A percentile compares a stretch with the other conserved stretches of the same genome.
Conservation (phyloP, 2,329 filamentous ascomycete genomes). For the Uncinocarpus reesii region DNA sequence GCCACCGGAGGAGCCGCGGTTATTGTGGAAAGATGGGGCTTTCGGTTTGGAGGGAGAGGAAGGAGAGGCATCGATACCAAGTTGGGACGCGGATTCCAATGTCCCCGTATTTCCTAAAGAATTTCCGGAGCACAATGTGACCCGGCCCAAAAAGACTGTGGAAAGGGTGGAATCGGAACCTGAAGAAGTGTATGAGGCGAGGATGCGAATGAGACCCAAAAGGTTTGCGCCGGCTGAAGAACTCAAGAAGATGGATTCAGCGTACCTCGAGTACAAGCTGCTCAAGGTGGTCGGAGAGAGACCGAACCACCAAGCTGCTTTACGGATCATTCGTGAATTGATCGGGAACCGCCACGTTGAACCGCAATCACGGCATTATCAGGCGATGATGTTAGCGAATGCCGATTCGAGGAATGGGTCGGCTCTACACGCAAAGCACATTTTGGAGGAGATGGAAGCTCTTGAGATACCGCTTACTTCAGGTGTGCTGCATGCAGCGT, state of each 20-base stretch:
- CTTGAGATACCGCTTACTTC: constrained; percentile 54
- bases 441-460: constrained; percentile 64
- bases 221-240: constrained; percentile 17
- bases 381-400: constrained; percentile 64
- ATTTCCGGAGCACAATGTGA: background rate
- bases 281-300: constrained; percentile 20
- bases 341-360: constrained; percentile 30
- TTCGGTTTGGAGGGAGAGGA: background rate
- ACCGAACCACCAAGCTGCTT: constrained; percentile 23
- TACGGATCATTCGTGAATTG: constrained; percentile 30
- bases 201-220: constrained; percentile 6
- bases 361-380: constrained; percentile 46
- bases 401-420: constrained; percentile 54
- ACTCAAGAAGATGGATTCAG: constrained; percentile 18
- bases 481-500: constrained; percentile 58
- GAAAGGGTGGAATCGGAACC: background rate
- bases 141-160: background rate
- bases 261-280: constrained; percentile 25
- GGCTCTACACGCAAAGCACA: constrained; percentile 48
- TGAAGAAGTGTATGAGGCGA: constrained; percentile 5
- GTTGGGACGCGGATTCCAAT: background rate
- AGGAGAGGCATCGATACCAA: background rate
- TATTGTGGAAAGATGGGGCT: background rate
- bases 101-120: background rate
- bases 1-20: background rate